These are phyloP conservation scores for Ganoderma boninense DNA, from an alignment of 1,284 basidiomycete genomes.

Conservation along the genomic window DNA sequence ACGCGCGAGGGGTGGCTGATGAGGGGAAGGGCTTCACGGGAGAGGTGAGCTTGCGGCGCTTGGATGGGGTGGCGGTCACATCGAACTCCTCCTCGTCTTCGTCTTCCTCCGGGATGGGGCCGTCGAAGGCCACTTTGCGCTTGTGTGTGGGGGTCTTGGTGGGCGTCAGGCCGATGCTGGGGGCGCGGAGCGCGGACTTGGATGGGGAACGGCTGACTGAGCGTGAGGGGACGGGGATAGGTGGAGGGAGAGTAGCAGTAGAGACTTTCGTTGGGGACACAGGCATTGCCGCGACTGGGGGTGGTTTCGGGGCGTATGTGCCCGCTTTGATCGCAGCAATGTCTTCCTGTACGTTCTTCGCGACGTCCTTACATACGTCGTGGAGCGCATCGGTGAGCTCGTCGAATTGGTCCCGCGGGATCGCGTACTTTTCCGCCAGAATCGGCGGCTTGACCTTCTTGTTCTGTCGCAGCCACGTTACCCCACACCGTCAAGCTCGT, in stretches of 20 bases:
- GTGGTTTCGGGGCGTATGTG: neutral
- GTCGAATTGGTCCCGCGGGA: slow-evolving; percentile 31
- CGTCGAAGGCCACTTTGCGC: slow-evolving; percentile 41
- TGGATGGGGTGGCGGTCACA: slow-evolving; percentile 38
- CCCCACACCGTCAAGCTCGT: neutral
- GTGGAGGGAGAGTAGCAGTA: neutral
- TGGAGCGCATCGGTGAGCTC: slow-evolving; percentile 34
- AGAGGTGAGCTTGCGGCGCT: slow-evolving; percentile 33
- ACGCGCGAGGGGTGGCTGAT: slow-evolving; percentile 16
- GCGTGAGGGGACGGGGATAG: slow-evolving; percentile 14
- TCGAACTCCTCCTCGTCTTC: slow-evolving; percentile 31
- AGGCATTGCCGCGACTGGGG: slow-evolving; percentile 1
- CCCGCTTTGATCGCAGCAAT: slow-evolving; percentile 23
- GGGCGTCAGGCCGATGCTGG: slow-evolving; percentile 31
- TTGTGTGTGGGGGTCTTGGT: slow-evolving; percentile 40
- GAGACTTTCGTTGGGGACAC: slow-evolving; percentile 13
- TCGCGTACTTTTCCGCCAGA: slow-evolving; percentile 22
- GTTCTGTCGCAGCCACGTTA: slow-evolving; percentile 4
- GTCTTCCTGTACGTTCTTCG: slow-evolving; percentile 22
- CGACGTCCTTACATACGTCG: slow-evolving; percentile 28
- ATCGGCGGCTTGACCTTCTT: slow-evolving; percentile 22
- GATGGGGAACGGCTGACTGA: slow-evolving; percentile 29
- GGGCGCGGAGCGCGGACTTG: slow-evolving; percentile 35
- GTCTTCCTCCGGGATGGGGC: slow-evolving; percentile 31
- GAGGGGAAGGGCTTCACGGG: slow-evolving; percentile 21